Evolutionary conservation across 768 basidiomycete genomes (phyloP), one percentile per base, ranked within the genome.

Genomic region (Cyclocybe cylindracea): DNA sequence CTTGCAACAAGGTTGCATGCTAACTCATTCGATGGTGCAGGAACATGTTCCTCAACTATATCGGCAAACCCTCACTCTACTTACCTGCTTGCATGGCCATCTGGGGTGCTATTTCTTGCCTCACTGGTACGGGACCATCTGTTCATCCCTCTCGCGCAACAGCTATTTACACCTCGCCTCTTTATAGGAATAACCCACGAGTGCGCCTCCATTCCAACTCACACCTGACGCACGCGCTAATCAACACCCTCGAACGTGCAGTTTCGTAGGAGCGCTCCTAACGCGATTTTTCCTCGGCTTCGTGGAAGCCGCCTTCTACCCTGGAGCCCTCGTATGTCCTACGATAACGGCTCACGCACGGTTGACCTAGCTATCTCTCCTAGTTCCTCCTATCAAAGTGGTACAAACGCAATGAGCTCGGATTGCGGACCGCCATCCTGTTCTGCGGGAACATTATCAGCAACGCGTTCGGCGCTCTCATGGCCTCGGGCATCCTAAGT

Each of bases 381-480:
- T 36, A 71, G 74, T 84, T 84, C 65, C 70, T 86, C 7, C 69
- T 87, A 32, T 86, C 85, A 5, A 85, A 84, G 68, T 85, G 89
- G 91, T 93, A 92, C 74, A 89, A 77, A 52, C 79, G 79, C 29
- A 75, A 78, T 45, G 91, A 94, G 65, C 74, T 93, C 36, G 90
- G 87, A 16, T 69, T 84, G 39, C 79, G 89, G 45, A 88, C 82
- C 6, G 87, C 88, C 3, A 67, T 89, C 40, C 72, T 92, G 36
- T 85, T 78, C 48, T 89, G 88, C 58, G 91, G 91, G 6, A 86
- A 80, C 60, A 76, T 94, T 31, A 85, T 92, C 55, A 86, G 85
- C 52, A 94, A 93, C 67, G 91, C 89, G 0, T 92, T 94, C 60
- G 91, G 91, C 1, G 77, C 88, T 2, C 73, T 94, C 14, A 80